phyloP scores from a whole-genome alignment of 257 asterid species.

The Solanum chmielewskii region DNA sequence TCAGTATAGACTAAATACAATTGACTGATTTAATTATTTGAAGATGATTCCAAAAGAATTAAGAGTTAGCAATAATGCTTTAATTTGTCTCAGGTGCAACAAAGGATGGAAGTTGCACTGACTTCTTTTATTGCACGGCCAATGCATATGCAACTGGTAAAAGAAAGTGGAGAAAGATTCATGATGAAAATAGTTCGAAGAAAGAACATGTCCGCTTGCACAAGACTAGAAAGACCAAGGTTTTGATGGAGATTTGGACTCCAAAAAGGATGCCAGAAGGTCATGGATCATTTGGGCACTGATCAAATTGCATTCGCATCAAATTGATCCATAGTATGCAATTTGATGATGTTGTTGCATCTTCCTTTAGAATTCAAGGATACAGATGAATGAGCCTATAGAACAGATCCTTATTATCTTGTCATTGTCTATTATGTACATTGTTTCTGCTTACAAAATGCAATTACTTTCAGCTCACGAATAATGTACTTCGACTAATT shows the following conservation, averaged over 20 bases:
- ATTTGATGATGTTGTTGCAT: neutral
- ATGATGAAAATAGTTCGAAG: slow-evolving; percentile 11
- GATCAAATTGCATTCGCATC: neutral
- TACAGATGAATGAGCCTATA: neutral
- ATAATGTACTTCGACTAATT: neutral
- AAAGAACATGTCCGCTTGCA: slow-evolving; percentile 63
- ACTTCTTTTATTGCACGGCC: slow-evolving; percentile 45
- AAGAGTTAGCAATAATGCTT: neutral
- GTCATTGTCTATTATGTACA: neutral
- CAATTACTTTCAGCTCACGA: neutral
- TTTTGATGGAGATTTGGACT: slow-evolving; percentile 42
- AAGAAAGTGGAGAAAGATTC: slow-evolving; percentile 70
- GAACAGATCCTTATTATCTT: neutral
- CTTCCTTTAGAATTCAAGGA: neutral
- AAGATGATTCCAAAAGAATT: neutral
- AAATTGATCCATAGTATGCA: neutral
- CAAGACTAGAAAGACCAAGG: slow-evolving; percentile 71
- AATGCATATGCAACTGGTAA: slow-evolving; percentile 67
- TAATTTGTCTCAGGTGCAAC: slow-evolving; percentile 44
- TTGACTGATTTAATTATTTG: neutral
- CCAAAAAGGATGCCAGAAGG: slow-evolving; percentile 64
- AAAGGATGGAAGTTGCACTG: slow-evolving; percentile 71
- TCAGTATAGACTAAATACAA: neutral
- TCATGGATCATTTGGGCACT: slow-evolving; percentile 77
- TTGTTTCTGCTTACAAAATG: neutral